Evolutionary conservation across 768 basidiomycete species (phyloP), one percentile per base, ranked within the genome.

Genomic region (Rhizopogon roseolus): DNA sequence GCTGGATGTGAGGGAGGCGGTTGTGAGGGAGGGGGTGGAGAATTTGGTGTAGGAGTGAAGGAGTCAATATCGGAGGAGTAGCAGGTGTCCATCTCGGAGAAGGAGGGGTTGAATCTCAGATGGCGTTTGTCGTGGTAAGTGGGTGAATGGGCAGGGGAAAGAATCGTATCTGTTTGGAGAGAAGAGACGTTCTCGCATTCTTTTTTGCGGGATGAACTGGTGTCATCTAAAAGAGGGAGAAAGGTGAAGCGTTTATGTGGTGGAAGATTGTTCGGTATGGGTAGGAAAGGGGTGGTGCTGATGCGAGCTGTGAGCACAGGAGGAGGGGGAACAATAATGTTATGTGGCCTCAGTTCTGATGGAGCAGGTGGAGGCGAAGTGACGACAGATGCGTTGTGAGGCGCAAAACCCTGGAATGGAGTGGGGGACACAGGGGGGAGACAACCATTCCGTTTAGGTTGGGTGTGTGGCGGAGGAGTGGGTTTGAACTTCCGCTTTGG

Each of bases 301-400:
- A 37, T 51, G 27, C 28, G 57, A 29, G 11, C 16, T 42, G 42
- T 10, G 10, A 43, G 41, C 16, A 50, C 22, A 7, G 57, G 57
- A 28, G 57, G 57, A 10, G 57, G 57, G 11, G 57, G 57, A 7
- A 58, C 57, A 13, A 41, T 41, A 16, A 56, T 57, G 40, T 55
- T 57, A 9, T 57, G 57, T 22, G 57, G 57, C 22, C 16, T 49
- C 8, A 56, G 46, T 5, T 42, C 40, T 32, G 37, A 27, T 1
- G 37, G 28, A 8, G 36, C 41, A 28, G 50, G 25, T 19, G 49
- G 29, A 44, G 41, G 49, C 22, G 32, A 19, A 3, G 41, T n/a
- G 39, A 39, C 6, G n/a, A 17, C n/a, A 10, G 40, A 9, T 40
- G 17, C 14, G 39, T 8, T 17, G 9, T 40, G 39, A 4, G 17